Conservation (phyloP, 345 rosid genomes). For the Erucastrum elatum region DNA sequence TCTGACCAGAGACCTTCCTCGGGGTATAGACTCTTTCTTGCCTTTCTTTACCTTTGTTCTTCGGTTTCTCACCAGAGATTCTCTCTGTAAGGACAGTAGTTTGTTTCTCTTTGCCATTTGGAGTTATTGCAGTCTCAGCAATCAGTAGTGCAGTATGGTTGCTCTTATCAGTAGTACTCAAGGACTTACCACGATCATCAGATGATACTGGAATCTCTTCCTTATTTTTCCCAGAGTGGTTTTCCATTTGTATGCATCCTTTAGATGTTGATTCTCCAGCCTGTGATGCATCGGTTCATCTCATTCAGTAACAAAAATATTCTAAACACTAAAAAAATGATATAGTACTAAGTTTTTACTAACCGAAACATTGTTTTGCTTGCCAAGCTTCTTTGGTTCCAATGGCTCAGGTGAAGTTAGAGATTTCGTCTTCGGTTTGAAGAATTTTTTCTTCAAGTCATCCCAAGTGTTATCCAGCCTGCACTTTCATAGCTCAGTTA, state of each 20-base stretch:
- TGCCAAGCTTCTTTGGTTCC: slow-evolving; percentile 12
- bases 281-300: slow-evolving; percentile 14
- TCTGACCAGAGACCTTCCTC: slow-evolving; percentile 15
- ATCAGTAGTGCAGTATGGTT: not conserved
- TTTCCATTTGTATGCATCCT: not conserved
- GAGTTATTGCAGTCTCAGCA: slow-evolving; percentile 1
- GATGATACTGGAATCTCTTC: not conserved
- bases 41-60: not conserved
- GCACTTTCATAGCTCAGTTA: slow-evolving; percentile 11
- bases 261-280: slow-evolving; percentile 3
- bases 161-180: not conserved
- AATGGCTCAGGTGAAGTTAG: slow-evolving; percentile 20
- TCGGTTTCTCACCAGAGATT: slow-evolving; percentile 1
- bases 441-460: not conserved
- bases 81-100: slow-evolving; percentile 1
- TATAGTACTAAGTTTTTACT: slow-evolving; percentile 9
- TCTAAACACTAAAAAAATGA: not conserved
- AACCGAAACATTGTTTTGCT: slow-evolving; percentile 38
- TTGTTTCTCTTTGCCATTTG: not conserved
- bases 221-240: not conserved
- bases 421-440: not conserved
- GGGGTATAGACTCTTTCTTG: not conserved
- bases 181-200: not conserved
- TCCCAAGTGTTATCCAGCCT: not conserved
- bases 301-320: not conserved